Percentiles rank a stretch among this genome's conserved stretches.
phyloP scores from a whole-genome alignment of 2,329 filamentous ascomycete genomes.

The Exutisphaerella laricina region DNA sequence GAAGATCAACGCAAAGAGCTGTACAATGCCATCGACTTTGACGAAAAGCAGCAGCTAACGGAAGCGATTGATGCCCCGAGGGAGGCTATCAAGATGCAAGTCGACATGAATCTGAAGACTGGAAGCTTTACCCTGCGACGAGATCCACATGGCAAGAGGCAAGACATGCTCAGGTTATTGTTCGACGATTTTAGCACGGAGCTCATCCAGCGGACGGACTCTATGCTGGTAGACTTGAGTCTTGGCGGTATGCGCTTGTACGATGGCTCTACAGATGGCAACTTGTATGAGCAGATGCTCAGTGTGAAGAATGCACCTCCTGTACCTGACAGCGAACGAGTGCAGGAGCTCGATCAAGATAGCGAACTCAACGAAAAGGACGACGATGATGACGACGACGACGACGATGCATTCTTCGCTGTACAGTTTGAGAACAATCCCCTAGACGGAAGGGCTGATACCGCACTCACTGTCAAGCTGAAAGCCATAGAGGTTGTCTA shows the following conservation, averaged over 20 bases:
- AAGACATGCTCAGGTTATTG: slow-evolving; percentile 80
- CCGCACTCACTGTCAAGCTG: slow-evolving; percentile 81
- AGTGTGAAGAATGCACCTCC: slow-evolving; percentile 81
- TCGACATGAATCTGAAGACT: slow-evolving; percentile 88
- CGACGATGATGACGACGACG: slow-evolving; percentile 42
- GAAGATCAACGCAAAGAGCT: slow-evolving; percentile 95
- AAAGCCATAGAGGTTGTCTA: slow-evolving; percentile 97
- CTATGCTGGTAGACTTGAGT: slow-evolving; percentile 78
- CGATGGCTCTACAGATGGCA: slow-evolving; percentile 88
- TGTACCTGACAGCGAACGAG: slow-evolving; percentile 46
- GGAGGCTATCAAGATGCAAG: slow-evolving; percentile 86
- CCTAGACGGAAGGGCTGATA: slow-evolving; percentile 84
- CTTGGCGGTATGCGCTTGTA: slow-evolving; percentile 91
- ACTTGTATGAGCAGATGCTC: slow-evolving; percentile 89
- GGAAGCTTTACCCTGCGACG: slow-evolving; percentile 93
- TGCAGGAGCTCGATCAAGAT: slow-evolving; percentile 46
- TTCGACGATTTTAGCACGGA: slow-evolving; percentile 95
- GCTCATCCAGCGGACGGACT: slow-evolving; percentile 83
- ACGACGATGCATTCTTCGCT: slow-evolving; percentile 79
- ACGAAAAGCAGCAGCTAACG: slow-evolving; percentile 85
- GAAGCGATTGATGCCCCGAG: slow-evolving; percentile 84
- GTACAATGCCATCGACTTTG: slow-evolving; percentile 96
- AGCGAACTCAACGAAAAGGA: slow-evolving; percentile 42
- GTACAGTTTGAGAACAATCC: slow-evolving; percentile 93
- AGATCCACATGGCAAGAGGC: slow-evolving; percentile 68